Evolutionary conservation across 164 flowering plant species (phyloP).

Genomic region (Vitis rotundifolia): DNA sequence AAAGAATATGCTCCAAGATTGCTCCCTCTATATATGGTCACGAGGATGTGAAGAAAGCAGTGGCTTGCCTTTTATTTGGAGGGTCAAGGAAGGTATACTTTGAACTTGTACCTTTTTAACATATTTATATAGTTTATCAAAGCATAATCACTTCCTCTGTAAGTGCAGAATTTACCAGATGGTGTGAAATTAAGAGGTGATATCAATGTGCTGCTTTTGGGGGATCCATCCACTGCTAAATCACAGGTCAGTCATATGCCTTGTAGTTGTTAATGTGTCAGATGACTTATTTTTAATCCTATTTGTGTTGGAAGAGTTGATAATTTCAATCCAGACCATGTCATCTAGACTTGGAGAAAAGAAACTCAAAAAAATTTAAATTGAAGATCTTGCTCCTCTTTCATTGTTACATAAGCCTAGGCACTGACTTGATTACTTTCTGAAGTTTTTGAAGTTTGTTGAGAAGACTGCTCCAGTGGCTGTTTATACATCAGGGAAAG

Average conservation of each 20-base stretch:
- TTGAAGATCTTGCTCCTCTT: background rate
- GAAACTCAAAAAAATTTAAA: too few relatives aligned
- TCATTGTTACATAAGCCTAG: background rate
- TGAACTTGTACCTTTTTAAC: conserved; percentile 6
- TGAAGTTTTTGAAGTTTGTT: conserved; percentile 97
- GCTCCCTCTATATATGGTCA: conserved; percentile 98
- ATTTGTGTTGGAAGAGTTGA: background rate
- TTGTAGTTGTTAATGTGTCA: background rate
- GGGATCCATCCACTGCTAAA: conserved; percentile 99
- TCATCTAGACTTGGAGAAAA: background rate
- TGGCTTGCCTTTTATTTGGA: conserved; percentile 96
- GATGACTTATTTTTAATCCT: background rate
- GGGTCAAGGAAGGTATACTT: conserved; percentile 90
- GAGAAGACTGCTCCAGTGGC: conserved; percentile 99
- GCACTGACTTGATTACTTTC: conserved; percentile 8
- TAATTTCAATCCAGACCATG: background rate
- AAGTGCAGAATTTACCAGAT: conserved; percentile 83
- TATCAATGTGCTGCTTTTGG: conserved; percentile 90
- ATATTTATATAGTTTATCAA: background rate
- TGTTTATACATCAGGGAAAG: conserved; percentile 98
- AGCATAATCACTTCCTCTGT: conserved; percentile 8
- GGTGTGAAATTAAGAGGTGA: conserved; percentile 96
- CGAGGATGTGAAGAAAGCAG: conserved; percentile 90
- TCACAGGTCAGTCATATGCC: conserved; percentile 65
- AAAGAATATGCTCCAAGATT: conserved; percentile 79